Percentiles rank a stretch among this genome's conserved stretches.
Evolutionary conservation across 345 rosid species (phyloP).

Genomic region (Brassica incana): DNA sequence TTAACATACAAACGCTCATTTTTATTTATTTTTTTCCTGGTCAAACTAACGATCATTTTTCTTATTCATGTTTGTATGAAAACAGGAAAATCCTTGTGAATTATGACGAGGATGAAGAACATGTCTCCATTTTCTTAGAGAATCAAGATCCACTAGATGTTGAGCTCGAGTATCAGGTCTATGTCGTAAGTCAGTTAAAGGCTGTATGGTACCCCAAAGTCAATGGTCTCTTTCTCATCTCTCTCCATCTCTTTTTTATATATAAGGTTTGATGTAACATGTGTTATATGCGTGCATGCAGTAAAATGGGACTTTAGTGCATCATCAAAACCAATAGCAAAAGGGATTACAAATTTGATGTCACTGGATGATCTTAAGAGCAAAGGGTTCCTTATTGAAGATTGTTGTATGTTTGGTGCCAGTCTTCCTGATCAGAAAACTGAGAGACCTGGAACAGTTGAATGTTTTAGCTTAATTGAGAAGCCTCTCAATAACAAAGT

Average conservation of each 20-base stretch:
- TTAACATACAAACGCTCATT: neutral
- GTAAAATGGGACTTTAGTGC: neutral
- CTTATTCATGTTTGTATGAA: neutral
- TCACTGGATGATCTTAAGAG: slow-evolving; percentile 1
- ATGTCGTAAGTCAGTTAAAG: slow-evolving; percentile 14
- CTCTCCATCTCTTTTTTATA: neutral
- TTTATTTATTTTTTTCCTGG: neutral
- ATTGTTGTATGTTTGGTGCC: slow-evolving; percentile 35
- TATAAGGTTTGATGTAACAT: neutral
- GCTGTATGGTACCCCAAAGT: neutral
- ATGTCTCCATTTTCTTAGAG: slow-evolving; percentile 20
- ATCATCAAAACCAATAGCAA: neutral
- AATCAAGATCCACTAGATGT: slow-evolving; percentile 1
- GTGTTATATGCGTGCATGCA: neutral
- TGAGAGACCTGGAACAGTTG: slow-evolving; percentile 11
- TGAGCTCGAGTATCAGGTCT: neutral
- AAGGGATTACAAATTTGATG: neutral
- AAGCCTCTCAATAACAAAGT: slow-evolving; percentile 28
- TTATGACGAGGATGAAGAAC: neutral
- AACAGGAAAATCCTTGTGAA: slow-evolving; percentile 21
- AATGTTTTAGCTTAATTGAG: slow-evolving; percentile 27
- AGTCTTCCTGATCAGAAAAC: neutral
- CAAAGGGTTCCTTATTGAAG: slow-evolving; percentile 24
- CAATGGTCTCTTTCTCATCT: slow-evolving; percentile 13
- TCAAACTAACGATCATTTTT: too few relatives aligned